phyloP scores from a whole-genome alignment of 805 yeast species.

The Jamesozyma rosinii region DNA sequence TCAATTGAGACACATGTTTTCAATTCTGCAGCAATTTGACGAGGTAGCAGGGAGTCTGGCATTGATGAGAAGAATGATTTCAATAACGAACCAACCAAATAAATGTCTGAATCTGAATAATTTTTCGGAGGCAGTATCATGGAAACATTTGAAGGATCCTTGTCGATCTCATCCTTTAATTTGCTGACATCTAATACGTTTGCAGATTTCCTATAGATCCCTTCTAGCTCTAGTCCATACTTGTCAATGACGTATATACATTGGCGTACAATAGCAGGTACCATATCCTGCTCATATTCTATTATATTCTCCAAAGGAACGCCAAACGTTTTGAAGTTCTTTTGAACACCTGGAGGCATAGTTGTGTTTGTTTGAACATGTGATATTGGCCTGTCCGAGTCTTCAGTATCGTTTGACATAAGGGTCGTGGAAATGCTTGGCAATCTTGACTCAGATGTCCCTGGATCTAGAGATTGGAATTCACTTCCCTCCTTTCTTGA shows the following conservation, averaged over 20 bases:
- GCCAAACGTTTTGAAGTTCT: constrained; percentile 58
- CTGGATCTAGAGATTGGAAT: constrained; percentile 25
- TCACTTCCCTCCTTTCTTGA: neutral
- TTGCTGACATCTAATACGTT: constrained; percentile 65
- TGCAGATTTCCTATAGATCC: constrained; percentile 82
- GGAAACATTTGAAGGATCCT: constrained; percentile 59
- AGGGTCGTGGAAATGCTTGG: constrained; percentile 24
- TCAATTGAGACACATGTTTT: constrained; percentile 57
- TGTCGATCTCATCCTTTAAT: constrained; percentile 60
- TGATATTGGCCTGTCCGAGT: constrained; percentile 26
- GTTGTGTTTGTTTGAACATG: constrained; percentile 26
- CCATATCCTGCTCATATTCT: constrained; percentile 79
- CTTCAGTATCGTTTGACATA: constrained; percentile 13
- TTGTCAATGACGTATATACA: constrained; percentile 81
- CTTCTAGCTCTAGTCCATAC: constrained; percentile 78
- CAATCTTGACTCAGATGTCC: constrained; percentile 14
- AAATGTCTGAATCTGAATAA: constrained; percentile 70
- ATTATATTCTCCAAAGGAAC: constrained; percentile 70
- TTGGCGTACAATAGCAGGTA: constrained; percentile 80
- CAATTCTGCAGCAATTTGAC: constrained; percentile 21
- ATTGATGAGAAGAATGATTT: constrained; percentile 75
- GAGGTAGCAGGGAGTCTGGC: constrained; percentile 48
- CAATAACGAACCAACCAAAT: constrained; percentile 76
- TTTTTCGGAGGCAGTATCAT: constrained; percentile 46
- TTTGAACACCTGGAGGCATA: constrained; percentile 33